phyloP scores from a whole-genome alignment of 495 filamentous ascomycete species.

The Xylaria longipes region DNA sequence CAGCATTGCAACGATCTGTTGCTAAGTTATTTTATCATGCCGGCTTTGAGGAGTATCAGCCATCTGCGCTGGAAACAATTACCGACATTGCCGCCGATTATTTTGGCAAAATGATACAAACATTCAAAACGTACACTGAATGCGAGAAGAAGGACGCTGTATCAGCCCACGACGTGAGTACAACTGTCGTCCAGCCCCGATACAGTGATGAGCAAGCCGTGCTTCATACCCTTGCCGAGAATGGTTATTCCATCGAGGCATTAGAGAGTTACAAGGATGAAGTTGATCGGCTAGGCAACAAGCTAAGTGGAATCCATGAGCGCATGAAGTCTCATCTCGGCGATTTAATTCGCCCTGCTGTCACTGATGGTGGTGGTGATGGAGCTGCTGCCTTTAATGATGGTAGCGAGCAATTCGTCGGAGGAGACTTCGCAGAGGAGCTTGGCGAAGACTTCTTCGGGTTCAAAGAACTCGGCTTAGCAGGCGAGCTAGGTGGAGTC shows the following conservation, averaged over 20 bases:
- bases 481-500: conserved; percentile 84
- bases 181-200: conserved; percentile 56
- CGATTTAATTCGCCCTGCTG: conserved; percentile 88
- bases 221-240: conserved; percentile 81
- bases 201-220: conserved; percentile 85
- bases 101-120: conserved; percentile 80
- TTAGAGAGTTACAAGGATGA: conserved; percentile 94
- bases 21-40: conserved; percentile 96
- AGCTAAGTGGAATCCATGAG: conserved; percentile 84
- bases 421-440: conserved; percentile 96
- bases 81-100: conserved; percentile 92
- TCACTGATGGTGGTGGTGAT: conserved; percentile 79
- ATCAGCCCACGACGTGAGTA: conserved; percentile 37
- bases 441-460: conserved; percentile 99
- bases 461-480: conserved; percentile 93
- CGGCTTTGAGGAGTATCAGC: conserved; percentile 97
- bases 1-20: conserved; percentile 86
- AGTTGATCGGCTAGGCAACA: conserved; percentile 84
- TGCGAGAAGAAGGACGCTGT: conserved; percentile 67
- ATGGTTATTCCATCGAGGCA: conserved; percentile 79
- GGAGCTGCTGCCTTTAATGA: conserved; percentile 92
- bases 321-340: conserved; percentile 88
- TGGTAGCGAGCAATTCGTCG: conserved; percentile 95
- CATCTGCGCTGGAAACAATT: conserved; percentile 86
- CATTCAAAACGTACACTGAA: conserved; percentile 82